phyloP scores from a whole-genome alignment of 192 early-diverging fungal genomes.

The Gryganskiella cystojenkinii region DNA sequence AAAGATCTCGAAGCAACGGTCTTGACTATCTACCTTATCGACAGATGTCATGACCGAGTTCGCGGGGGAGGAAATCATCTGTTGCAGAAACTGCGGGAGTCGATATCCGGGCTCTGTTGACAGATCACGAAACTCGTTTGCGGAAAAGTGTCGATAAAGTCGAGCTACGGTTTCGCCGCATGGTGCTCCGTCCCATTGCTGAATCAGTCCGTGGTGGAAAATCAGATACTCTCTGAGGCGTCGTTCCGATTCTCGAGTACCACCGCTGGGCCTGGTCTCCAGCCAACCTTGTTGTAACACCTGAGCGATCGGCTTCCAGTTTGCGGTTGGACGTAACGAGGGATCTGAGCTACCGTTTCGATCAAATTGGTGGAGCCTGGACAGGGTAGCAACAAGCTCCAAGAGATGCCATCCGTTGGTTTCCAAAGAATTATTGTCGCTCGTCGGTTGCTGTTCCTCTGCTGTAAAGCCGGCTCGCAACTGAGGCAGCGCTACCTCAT shows the following conservation, averaged over 20 bases:
- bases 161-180: background rate
- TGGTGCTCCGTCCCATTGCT: constrained; percentile 26
- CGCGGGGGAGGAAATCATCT: constrained; percentile 9
- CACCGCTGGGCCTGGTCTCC: background rate
- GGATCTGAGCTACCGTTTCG: constrained; percentile 23
- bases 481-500: background rate
- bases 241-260: background rate
- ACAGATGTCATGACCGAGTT: constrained; percentile 2
- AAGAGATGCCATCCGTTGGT: background rate
- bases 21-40: constrained; percentile 10
- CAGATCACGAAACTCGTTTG: constrained; percentile 26
- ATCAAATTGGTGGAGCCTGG: constrained; percentile 36
- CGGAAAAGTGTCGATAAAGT: constrained; percentile 12
- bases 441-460: background rate
- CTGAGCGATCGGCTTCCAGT: constrained; percentile 29
- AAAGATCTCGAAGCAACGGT: constrained; percentile 40
- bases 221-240: constrained; percentile 7
- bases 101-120: constrained; percentile 36
- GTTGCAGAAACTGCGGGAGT: constrained; percentile 37
- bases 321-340: background rate
- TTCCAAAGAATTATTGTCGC: background rate
- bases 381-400: constrained; percentile 11
- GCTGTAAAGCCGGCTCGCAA: constrained; percentile 2
- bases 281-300: constrained; percentile 15
- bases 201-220: constrained; percentile 20